Conservation (phyloP, 2,329 filamentous ascomycete genomes). For the Kalmusia sp. region DNA sequence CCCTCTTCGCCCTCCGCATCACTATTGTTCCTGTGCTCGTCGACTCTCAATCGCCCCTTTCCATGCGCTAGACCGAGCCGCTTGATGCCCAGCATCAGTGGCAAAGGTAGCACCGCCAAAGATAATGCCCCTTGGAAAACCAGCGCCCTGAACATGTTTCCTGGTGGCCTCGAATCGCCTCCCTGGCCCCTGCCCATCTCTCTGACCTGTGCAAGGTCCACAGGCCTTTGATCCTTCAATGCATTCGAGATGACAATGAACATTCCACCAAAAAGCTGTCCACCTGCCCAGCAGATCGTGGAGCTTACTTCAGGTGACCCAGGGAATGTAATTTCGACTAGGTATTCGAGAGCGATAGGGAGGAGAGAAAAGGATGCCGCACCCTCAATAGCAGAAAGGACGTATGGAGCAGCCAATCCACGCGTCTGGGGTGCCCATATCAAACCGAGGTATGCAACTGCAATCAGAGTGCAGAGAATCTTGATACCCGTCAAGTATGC, state of each 20-base stretch:
- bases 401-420: slow-evolving; percentile 71
- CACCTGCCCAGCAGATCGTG: slow-evolving; percentile 83
- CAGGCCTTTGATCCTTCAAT: slow-evolving; percentile 57
- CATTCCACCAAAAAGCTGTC: slow-evolving; percentile 82
- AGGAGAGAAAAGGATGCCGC: slow-evolving; percentile 81
- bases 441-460: slow-evolving; percentile 75
- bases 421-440: slow-evolving; percentile 78
- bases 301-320: slow-evolving; percentile 85
- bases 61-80: slow-evolving; percentile 62
- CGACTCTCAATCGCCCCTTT: slow-evolving; percentile 40
- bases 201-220: slow-evolving; percentile 37
- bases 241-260: slow-evolving; percentile 86
- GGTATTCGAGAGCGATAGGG: slow-evolving; percentile 83
- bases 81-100: slow-evolving; percentile 69
- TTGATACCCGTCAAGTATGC: slow-evolving; percentile 77
- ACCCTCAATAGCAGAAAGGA: slow-evolving; percentile 77
- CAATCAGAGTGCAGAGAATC: slow-evolving; percentile 76
- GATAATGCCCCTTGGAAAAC: slow-evolving; percentile 81
- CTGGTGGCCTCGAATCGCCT: slow-evolving; percentile 58
- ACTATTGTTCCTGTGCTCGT: slow-evolving; percentile 29
- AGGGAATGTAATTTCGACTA: slow-evolving; percentile 87
- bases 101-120: slow-evolving; percentile 68
- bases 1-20: slow-evolving; percentile 21
- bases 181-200: slow-evolving; percentile 27
- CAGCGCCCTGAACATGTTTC: slow-evolving; percentile 76